Base-by-base conservation (phyloP, 2,329 filamentous ascomycete genomes). In the Lasiodiplodia hormozganensis region DNA sequence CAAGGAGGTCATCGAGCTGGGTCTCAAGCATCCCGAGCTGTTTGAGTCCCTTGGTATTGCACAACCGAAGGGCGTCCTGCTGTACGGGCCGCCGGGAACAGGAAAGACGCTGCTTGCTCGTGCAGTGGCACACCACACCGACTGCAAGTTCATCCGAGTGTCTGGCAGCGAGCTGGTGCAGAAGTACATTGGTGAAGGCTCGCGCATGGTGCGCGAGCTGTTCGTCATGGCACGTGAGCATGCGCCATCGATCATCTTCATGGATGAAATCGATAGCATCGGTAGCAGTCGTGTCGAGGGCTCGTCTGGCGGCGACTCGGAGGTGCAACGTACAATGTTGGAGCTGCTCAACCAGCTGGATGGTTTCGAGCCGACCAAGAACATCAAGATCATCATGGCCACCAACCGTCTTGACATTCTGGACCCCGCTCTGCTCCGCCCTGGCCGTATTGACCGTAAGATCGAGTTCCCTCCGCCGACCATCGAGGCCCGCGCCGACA, bases 361-460 rank as follows among this genome's bases (percentile, higher is more conserved):
- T 79, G 96, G 96, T 62, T 99, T 99, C 82, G 96, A 98, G 83
- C 96, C 96, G 6, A 98, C 95, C 57, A 99, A 99, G 86, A 98
- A 98, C 83, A 99, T 99, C 89, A 99, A 99, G 83, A 93, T 99
- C 80, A 97, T 99, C 84, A 99, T 99, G 95, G 96, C 96, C 67
- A 99, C 96, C 60, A 99, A 99, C 83, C 92, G 96, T 79, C 88
- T 99, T 72, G 96, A 99, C 76, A 98, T 99, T 72, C 88, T 99
- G 57, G 96, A 99, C 80, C 96, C 96, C 2, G 96, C 96, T 1
- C 87, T 99, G 54, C 86, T 99, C 73, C 91, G 96, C 75, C 96
- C 96, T n/a, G 96, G 96, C 65, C 92, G 96, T 76, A 98, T 99
- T 81, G 96, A 99, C 85, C 88, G 96, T 76, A 98, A 98, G 86